Base-by-base conservation (phyloP, 2,329 filamentous ascomycete species). In the Xenoacremonium recifei region DNA sequence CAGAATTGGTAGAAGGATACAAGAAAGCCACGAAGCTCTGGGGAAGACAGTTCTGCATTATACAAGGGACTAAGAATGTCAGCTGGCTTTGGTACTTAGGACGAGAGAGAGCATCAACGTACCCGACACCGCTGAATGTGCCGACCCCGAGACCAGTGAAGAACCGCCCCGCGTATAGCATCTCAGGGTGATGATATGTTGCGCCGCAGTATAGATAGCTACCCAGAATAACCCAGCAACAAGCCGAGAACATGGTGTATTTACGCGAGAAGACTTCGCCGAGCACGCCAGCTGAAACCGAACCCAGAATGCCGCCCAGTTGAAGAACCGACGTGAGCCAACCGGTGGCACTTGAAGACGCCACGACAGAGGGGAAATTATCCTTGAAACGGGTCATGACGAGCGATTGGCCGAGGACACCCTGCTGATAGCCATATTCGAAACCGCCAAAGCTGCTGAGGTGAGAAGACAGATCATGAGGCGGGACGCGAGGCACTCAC, bases 21-120 rank as follows among this genome's bases (percentile, higher is more conserved):
- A 2, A 86, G 69, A 13, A 81, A 76, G 27, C 83, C 84, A 42
- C 84, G 71, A n/a, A 85, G 72, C 58, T 87, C 82, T 2, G 83
- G 82, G 9, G 81, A 73, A 2, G 77, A 73, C 5, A 74, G 63
- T 54, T 80, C 77, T 19, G 72, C 70, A 35, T 73, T 74, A 53
- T 76, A 76, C 0, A 76, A 51, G 2, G 72, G 72, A 6, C 69
- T 40, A 11, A 1, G 9, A 18, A 37, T 17, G 13, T 42, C 9
- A 39, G 21, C n/a, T 16, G 3, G 11, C 11, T 11, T 15, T 3
- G 12, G n/a, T 4, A 21, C 12, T 4, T 21, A 7, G 20, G 6
- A 4, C 4, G 5, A 11, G 17, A 27, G 6, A 9, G 30, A 33
- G n/a, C n/a, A 7, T 3, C 5, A 13, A 39, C 45, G 29, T 9